phyloP scores from a whole-genome alignment of 495 filamentous ascomycete genomes.

The Lophiotrema nucula region DNA sequence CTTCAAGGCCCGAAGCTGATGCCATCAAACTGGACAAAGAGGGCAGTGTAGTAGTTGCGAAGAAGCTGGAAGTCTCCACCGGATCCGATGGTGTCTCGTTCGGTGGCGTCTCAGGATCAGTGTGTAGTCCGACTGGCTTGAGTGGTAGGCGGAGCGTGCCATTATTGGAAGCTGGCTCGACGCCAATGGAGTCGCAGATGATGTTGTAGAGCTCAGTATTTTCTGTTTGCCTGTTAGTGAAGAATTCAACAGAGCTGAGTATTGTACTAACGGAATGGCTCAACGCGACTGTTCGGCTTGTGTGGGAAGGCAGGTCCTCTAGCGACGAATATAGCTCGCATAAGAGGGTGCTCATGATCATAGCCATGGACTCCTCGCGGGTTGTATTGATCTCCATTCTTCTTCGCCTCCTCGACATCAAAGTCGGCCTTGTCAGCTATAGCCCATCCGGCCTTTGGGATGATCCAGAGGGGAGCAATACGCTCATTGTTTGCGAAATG shows the following conservation, averaged over 20 bases:
- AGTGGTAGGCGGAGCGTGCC: slow-evolving; percentile 83
- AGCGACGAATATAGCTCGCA: slow-evolving; percentile 90
- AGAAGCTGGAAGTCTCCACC: slow-evolving; percentile 2
- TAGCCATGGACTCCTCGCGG: slow-evolving; percentile 85
- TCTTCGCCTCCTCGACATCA: slow-evolving; percentile 61
- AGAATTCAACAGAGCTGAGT: slow-evolving; percentile 45
- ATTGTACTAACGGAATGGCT: slow-evolving; percentile 87
- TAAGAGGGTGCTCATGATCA: slow-evolving; percentile 83
- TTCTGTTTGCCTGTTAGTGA: slow-evolving; percentile 49
- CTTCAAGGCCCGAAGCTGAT: slow-evolving; percentile 14
- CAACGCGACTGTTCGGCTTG: slow-evolving; percentile 71
- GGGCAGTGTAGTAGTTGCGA: neutral
- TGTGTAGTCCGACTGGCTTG: slow-evolving; percentile 66
- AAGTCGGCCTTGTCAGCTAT: slow-evolving; percentile 78
- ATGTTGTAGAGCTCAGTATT: slow-evolving; percentile 97
- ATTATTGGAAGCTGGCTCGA: slow-evolving; percentile 71
- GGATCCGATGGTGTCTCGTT: slow-evolving; percentile 39
- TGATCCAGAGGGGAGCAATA: slow-evolving; percentile 89
- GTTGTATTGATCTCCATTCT: slow-evolving; percentile 64
- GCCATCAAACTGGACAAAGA: slow-evolving; percentile 9
- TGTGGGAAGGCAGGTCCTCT: slow-evolving; percentile 87
- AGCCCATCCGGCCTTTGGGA: slow-evolving; percentile 87
- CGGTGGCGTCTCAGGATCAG: slow-evolving; percentile 42
- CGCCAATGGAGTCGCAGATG: slow-evolving; percentile 76
- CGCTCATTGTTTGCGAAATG: slow-evolving; percentile 82